Evolutionary conservation across 176 grass and related monocot species (phyloP).

Genomic region (Alopecurus myosuroides): DNA sequence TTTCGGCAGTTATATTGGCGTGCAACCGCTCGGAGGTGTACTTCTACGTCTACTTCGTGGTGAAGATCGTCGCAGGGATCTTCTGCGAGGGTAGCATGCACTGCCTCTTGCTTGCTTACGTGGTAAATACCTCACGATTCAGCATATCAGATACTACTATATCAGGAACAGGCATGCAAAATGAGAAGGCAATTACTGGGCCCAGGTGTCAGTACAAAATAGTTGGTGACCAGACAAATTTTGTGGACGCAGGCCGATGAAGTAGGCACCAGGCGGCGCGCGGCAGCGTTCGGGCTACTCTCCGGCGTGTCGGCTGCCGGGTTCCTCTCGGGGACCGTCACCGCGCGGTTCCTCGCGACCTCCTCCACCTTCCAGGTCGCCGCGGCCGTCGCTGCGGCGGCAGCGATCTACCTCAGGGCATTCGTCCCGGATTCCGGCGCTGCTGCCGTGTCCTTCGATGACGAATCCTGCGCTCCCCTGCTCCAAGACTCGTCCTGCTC

Average conservation of each 20-base stretch:
- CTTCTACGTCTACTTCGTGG: conserved; percentile 65
- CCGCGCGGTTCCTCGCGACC: conserved; percentile 76
- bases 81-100: conserved; percentile 86
- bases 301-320: conserved; percentile 70
- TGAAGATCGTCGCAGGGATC: conserved; percentile 62
- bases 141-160: neutral
- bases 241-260: conserved; percentile 61
- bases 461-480: conserved; percentile 55
- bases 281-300: conserved; percentile 60
- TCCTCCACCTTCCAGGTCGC: conserved; percentile 76
- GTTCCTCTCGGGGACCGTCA: conserved; percentile 72
- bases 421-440: conserved; percentile 57
- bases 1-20: conserved; percentile 59
- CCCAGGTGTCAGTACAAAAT: neutral
- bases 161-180: neutral
- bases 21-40: conserved; percentile 48
- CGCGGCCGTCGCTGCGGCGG: conserved; percentile 33
- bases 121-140: conserved; percentile 41
- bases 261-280: conserved; percentile 44
- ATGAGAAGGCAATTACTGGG: neutral
- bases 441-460: conserved; percentile 10
- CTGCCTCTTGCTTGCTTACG: conserved; percentile 75
- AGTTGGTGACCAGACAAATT: neutral
- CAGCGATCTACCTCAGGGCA: conserved; percentile 56
- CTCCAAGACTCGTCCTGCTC: conserved; percentile 21